A percentile compares a stretch with the other conserved stretches of the same genome.
These are phyloP conservation scores for Malus orientalis DNA, from an alignment of 306 rosid species.

Conservation along the genomic window DNA sequence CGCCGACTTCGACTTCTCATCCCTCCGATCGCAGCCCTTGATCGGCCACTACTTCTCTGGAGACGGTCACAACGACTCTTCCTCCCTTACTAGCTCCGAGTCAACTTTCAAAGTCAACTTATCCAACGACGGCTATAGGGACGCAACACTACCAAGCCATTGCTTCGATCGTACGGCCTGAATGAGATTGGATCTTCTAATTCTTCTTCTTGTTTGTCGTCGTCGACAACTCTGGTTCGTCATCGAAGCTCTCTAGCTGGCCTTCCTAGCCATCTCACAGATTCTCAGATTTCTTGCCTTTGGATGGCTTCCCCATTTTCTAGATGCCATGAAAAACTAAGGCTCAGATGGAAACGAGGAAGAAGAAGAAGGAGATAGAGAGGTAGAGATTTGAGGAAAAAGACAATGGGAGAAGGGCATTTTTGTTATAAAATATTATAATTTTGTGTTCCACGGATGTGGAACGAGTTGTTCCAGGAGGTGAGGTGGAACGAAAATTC, in stretches of 20 bases:
- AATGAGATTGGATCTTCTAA: conserved; percentile 30
- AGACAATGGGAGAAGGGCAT: not conserved
- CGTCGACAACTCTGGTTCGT: conserved; percentile 36
- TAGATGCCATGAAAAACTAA: not conserved
- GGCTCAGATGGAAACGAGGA: not conserved
- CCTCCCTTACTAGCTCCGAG: conserved; percentile 27
- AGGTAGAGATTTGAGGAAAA: not conserved
- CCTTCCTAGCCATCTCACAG: conserved; percentile 46
- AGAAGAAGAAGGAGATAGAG: not conserved
- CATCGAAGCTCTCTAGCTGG: conserved; percentile 97
- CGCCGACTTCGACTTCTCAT: conserved; percentile 24
- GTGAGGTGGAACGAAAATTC: no score
- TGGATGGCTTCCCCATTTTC: conserved; percentile 55
- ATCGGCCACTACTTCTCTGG: conserved; percentile 24
- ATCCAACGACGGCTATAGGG: conserved; percentile 6
- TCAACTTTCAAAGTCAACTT: conserved; percentile 30
- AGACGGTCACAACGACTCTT: conserved; percentile 21
- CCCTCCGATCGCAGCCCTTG: conserved; percentile 12
- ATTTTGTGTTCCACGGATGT: no score
- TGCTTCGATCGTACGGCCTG: conserved; percentile 25
- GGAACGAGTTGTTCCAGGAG: no score
- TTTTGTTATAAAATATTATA: no score
- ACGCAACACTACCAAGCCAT: not conserved
- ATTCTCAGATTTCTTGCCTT: conserved; percentile 27
- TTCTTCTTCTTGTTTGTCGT: conserved; percentile 17